These are phyloP conservation scores for Domatiomyces catenatus DNA, from an alignment of 2,329 filamentous ascomycete species.

Conservation along the genomic window DNA sequence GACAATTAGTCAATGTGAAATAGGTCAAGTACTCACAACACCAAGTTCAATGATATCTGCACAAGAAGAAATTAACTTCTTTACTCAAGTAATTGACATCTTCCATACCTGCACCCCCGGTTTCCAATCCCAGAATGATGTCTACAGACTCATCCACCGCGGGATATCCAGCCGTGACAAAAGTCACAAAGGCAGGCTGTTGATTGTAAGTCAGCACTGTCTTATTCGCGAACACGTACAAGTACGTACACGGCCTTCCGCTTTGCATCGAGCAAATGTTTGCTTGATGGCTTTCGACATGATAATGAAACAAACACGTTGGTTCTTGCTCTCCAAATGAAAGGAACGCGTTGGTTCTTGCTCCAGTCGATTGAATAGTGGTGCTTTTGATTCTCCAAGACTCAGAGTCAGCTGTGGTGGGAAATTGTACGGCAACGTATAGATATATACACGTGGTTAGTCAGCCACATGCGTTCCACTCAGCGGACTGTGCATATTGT, in stretches of 20 bases:
- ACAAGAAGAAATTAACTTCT: conserved; percentile 4
- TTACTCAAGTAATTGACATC: conserved; percentile 16
- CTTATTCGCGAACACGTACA: too few species aligned
- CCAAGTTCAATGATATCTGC: conserved; percentile 88
- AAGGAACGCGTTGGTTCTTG: not conserved
- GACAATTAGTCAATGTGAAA: too few species aligned
- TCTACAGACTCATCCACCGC: conserved; percentile 66
- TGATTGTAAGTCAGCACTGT: too few species aligned
- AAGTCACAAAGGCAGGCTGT: conserved; percentile 69
- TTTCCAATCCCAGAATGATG: conserved; percentile 77
- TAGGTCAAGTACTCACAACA: conserved; percentile 34
- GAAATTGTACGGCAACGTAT: too few species aligned
- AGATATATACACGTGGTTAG: too few species aligned
- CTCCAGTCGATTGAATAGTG: too few species aligned
- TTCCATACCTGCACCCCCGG: conserved; percentile 63
- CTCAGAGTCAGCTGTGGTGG: too few species aligned
- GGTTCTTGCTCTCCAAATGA: too few species aligned
- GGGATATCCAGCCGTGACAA: conserved; percentile 90
- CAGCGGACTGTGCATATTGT: too few species aligned
- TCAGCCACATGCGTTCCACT: too few species aligned
- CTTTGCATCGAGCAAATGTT: conserved; percentile 43
- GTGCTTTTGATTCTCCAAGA: too few species aligned
- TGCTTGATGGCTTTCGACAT: conserved; percentile 37
- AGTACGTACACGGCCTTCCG: conserved; percentile 32
- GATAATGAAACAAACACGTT: conserved; percentile 5